Evolutionary conservation across 2,329 filamentous ascomycete genomes (phyloP), one percentile per base, ranked within the genome.

Genomic region (Catunica adiposa): DNA sequence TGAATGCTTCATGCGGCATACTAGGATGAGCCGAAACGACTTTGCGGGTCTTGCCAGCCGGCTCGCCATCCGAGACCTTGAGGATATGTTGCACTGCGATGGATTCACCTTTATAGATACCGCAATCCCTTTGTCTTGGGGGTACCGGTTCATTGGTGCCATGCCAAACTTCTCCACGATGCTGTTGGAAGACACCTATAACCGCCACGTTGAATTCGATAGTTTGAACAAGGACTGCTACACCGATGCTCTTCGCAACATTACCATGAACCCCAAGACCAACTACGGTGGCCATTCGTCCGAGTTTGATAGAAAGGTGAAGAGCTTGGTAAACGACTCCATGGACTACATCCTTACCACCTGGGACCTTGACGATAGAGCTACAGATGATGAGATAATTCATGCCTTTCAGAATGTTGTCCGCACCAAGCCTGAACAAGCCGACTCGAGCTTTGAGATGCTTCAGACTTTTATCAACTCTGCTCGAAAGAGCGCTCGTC

Each of bases 1-100:
- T 1, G 71, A 76, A 61, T 73, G 62, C 53, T 66, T 68, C 53
- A 72, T 66, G 59, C 31, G 57, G n/a, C 56, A 57, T 44, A 60
- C 60, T 37, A 57, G 58, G n/a, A 61, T 61, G 44, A 9, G 9
- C 3, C 53, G 61, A 66, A 65, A 59, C 67, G 66, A 60, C 59
- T 61, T 17, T 22, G 56, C 60, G 14, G 67, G 69, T 40, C 62
- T 69, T 4, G 59, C 61, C 5, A 60, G 64, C 9, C 50, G 54
- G 29, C 56, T 64, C 20, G 59, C 58, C 9, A 59, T 58, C 8
- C 63, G 66, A 44, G 61, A 61, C 1, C 55, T 69, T 46, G 63
- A 67, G 7, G 62, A 68, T 38, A 59, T 63, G 14, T 54, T 60
- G 5, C 55, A 61, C 15, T 61, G 60, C 22, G 60, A 64, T 3